Conservation (phyloP, 345 rosid genomes). For the Lepidium africanum region DNA sequence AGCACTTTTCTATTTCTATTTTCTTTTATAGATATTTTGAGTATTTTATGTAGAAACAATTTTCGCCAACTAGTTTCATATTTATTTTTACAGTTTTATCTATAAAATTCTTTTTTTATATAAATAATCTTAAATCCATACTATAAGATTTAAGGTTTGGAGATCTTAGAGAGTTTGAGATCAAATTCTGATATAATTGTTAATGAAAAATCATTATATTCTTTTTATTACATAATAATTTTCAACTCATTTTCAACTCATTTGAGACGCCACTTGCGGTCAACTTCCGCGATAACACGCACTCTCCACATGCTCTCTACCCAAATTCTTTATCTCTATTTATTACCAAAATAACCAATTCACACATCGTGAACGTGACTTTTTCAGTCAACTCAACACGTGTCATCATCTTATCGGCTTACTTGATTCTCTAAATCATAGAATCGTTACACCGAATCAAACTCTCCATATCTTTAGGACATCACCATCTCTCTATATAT, state of each 20-base stretch:
- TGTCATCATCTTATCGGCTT: conserved; percentile 12
- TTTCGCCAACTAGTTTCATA: no score
- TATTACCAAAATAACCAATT: neutral
- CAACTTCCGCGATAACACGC: conserved; percentile 25
- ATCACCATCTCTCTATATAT: neutral
- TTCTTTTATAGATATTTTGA: no score
- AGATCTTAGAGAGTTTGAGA: no score
- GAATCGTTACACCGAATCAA: conserved; percentile 5
- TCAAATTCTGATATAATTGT: no score
- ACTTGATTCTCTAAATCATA: neutral
- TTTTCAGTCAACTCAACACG: conserved; percentile 20
- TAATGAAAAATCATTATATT: no score
- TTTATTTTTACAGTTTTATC: no score
- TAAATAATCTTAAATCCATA: no score
- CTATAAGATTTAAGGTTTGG: no score
- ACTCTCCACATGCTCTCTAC: conserved; percentile 27
- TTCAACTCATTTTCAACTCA: conserved; percentile 21
- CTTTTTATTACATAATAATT: neutral
- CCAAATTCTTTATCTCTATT: neutral
- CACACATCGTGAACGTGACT: conserved; percentile 20
- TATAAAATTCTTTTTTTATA: no score
- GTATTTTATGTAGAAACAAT: no score
- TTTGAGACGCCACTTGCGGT: conserved; percentile 12
- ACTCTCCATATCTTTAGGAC: neutral
- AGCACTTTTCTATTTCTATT: no score